phyloP scores from a whole-genome alignment of 2,329 filamentous ascomycete genomes.

The Onygenales sp. region DNA sequence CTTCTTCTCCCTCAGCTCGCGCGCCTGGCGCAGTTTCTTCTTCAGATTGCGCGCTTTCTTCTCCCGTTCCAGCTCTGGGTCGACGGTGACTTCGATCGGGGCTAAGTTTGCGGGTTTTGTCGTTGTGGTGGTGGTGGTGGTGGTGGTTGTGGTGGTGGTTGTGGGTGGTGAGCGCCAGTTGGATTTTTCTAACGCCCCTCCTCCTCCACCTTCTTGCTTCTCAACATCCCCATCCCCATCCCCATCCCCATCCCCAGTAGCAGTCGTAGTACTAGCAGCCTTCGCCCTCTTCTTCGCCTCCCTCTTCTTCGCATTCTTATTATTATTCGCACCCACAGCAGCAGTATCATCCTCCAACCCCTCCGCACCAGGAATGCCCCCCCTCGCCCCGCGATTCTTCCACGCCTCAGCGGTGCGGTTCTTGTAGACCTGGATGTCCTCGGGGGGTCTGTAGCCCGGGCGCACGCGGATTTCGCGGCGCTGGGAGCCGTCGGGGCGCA shows the following conservation, averaged over 20 bases:
- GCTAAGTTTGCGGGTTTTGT: not conserved
- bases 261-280: constrained; percentile 40
- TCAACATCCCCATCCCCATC: no score
- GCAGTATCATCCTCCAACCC: constrained; percentile 44
- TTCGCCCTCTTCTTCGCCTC: constrained; percentile 57
- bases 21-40: constrained; percentile 92
- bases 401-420: constrained; percentile 81
- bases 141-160: no score
- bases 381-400: constrained; percentile 62
- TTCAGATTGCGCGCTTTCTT: constrained; percentile 86
- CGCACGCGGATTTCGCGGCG: constrained; percentile 89
- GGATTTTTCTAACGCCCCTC: constrained; percentile 10
- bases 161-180: constrained; percentile 22
- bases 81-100: constrained; percentile 32
- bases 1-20: constrained; percentile 83
- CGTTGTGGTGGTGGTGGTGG: no score
- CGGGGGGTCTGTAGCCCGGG: constrained; percentile 85
- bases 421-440: constrained; percentile 94
- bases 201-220: constrained; percentile 12
- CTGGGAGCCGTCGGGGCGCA: constrained; percentile 79
- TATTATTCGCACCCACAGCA: constrained; percentile 53
- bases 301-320: constrained; percentile 78
- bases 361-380: constrained; percentile 66
- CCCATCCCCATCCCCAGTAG: constrained; percentile 3
- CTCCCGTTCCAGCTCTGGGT: constrained; percentile 69